Conservation (phyloP, 2,329 filamentous ascomycete genomes). For the Aureobasidium sp. region DNA sequence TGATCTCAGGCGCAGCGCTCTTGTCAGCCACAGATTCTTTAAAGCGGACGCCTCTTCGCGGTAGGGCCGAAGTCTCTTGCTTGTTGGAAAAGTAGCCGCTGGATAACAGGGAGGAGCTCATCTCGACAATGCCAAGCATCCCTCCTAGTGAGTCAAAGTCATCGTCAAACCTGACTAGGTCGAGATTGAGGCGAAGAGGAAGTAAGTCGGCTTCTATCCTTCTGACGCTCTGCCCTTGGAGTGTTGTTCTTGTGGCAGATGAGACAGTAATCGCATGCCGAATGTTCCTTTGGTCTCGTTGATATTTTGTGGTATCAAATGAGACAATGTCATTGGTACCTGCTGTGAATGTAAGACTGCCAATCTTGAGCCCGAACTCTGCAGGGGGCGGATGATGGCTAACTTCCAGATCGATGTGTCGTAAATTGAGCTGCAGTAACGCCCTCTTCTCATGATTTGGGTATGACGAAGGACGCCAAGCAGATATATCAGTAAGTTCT, state of each 20-base stretch:
- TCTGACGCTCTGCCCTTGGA: slow-evolving; percentile 21
- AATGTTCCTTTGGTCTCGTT: not conserved
- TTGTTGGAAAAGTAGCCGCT: slow-evolving; percentile 30
- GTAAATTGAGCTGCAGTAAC: not conserved
- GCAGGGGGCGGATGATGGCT: not conserved
- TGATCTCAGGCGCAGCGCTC: slow-evolving; percentile 38
- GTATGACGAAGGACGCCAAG: not conserved
- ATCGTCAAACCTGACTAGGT: slow-evolving; percentile 61
- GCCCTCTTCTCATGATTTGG: not conserved
- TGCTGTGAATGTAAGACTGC: not conserved
- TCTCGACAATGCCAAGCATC: slow-evolving; percentile 80
- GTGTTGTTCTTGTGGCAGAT: slow-evolving; percentile 17
- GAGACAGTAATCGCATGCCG: not conserved
- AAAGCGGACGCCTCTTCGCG: slow-evolving; percentile 51
- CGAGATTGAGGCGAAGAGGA: slow-evolving; percentile 67
- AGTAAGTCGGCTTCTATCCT: slow-evolving; percentile 63
- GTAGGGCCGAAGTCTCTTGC: slow-evolving; percentile 26
- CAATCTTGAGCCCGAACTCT: not conserved
- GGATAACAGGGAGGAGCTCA: slow-evolving; percentile 77
- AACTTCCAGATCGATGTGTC: not conserved
- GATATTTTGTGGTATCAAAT: not conserved
- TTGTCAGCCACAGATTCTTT: slow-evolving; percentile 36
- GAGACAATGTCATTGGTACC: slow-evolving; percentile 11
- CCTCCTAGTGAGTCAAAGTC: slow-evolving; percentile 85
- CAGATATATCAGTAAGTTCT: not conserved